Base-by-base conservation (phyloP, 805 yeast species). In the Schwanniomyces pseudopolymorphus region DNA sequence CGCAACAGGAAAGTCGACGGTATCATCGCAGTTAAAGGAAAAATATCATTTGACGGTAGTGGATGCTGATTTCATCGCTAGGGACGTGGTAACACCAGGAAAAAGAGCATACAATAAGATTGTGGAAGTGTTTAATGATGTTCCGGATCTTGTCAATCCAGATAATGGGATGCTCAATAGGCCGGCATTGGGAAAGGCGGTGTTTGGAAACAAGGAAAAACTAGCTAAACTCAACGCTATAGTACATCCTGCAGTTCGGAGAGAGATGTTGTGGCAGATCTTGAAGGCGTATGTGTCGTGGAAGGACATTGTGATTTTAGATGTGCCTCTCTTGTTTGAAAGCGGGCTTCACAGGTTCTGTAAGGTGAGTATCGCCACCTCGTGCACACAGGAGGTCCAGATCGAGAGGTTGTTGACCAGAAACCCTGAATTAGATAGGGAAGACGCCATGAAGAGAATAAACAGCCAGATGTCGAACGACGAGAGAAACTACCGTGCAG, bases 1-100 rank as follows among this genome's bases (percentile, higher is more conserved):
- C 42, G 96, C 97, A 4, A 79, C 94, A n/a, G 99, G 99, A 2
- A 94, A 94, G 59, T 85, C 96, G 16, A 92, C 98, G 0, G 97
- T 88, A 0, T 88, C 97, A 0, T 59, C 68, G 14, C 64, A 78
- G 28, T 67, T 94, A 9, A 50, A 63, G 4, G 77, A 79, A 8
- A 66, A 79, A 9, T 76, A 83, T 57, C 59, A 71, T 1, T 48
- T 87, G 4, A 76, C 85, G 0, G 66, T 94, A 1, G 76, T 94
- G 1, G 99, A 94, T 69, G 98, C 99, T 1, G 99, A 94, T 63
- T 63, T 79, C 42, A 85, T 95, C 38, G 98, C 99, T 0, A 78
- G 86, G 48, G 83, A 89, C 50, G 87, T 91, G 6, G 96, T 92
- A 9, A 79, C 77, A 53, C 97, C 97, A 0, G 95, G 94, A 0